Percentiles rank a stretch among this genome's conserved stretches.
These are phyloP conservation scores for Claviceps arundinis DNA, from an alignment of 2,329 filamentous ascomycete genomes.

Conservation along the genomic window DNA sequence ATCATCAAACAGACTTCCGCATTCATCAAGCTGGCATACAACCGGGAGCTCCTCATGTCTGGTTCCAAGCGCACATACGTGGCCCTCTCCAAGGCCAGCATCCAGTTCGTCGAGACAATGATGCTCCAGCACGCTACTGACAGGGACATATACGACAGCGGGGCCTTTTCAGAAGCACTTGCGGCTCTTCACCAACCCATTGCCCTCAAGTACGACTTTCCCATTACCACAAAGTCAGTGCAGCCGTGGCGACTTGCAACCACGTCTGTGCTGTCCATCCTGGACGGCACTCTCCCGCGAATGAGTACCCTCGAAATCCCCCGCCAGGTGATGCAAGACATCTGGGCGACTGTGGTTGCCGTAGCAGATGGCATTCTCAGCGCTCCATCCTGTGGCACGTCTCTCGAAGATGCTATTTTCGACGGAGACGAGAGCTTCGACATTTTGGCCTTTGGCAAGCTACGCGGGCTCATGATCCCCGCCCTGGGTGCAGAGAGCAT, in stretches of 20 bases:
- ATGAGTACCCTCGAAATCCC: constrained; percentile 36
- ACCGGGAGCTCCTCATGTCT: constrained; percentile 20
- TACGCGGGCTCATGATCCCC: constrained; percentile 62
- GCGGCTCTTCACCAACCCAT: constrained; percentile 58
- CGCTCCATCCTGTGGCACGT: constrained; percentile 42
- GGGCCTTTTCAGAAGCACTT: constrained; percentile 52
- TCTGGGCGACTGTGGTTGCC: constrained; percentile 58
- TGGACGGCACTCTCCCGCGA: constrained; percentile 51
- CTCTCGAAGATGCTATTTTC: constrained; percentile 34
- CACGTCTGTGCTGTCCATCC: constrained; percentile 51
- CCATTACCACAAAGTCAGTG: constrained; percentile 53
- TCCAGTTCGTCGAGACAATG: constrained; percentile 53
- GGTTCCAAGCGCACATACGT: constrained; percentile 62
- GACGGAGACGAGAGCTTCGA: constrained; percentile 68
- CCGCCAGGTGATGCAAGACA: constrained; percentile 33
- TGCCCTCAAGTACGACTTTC: constrained; percentile 66
- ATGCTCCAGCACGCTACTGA: constrained; percentile 46
- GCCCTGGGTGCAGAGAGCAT: constrained; percentile 54
- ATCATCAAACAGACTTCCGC: constrained; percentile 57
- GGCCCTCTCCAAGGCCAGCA: constrained; percentile 73
- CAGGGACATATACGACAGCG: constrained; percentile 54
- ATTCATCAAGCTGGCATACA: constrained; percentile 58
- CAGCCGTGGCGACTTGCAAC: constrained; percentile 75
- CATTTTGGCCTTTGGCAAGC: constrained; percentile 54
- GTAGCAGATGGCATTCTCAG: constrained; percentile 57